phyloP scores from a whole-genome alignment of 2,329 filamentous ascomycete species.

The Ceratocystis lukuohia region DNA sequence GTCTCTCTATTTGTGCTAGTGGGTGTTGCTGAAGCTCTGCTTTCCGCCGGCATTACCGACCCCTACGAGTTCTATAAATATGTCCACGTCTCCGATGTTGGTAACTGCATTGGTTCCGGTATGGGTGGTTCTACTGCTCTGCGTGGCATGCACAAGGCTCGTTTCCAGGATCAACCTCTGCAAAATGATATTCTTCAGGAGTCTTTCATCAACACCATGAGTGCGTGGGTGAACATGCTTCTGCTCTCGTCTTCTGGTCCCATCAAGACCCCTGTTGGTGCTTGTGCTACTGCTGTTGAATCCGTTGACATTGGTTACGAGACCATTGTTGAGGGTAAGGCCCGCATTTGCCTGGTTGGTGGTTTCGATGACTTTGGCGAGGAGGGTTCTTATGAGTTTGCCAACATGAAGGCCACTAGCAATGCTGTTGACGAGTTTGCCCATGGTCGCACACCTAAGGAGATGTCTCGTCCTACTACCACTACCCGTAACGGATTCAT shows the following conservation, averaged over 20 bases:
- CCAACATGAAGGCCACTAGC: constrained; percentile 99
- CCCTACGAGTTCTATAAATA: constrained; percentile 99
- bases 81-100: constrained; percentile 92
- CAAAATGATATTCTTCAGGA: constrained; percentile 99
- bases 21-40: constrained; percentile 78
- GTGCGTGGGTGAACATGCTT: constrained; percentile 99
- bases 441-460: constrained; percentile 84
- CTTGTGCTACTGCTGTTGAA: constrained; percentile 93
- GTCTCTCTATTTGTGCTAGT: constrained; percentile 93
- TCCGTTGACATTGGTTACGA: constrained; percentile 96
- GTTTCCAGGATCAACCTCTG: constrained; percentile 89
- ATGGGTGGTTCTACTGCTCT: constrained; percentile 90
- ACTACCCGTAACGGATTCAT: constrained; percentile 97
- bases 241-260: constrained; percentile 91
- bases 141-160: constrained; percentile 95
- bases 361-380: constrained; percentile 99
- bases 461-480: constrained; percentile 96
- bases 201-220: constrained; percentile 99
- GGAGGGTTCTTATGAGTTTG: constrained; percentile 97
- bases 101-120: constrained; percentile 96
- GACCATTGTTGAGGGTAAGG: constrained; percentile 97
- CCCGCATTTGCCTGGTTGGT: constrained; percentile 91
- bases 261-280: constrained; percentile 96
- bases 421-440: constrained; percentile 94
- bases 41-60: constrained; percentile 90